phyloP scores from a whole-genome alignment of 208 protist genomes.

The Trichomonas tenax region DNA sequence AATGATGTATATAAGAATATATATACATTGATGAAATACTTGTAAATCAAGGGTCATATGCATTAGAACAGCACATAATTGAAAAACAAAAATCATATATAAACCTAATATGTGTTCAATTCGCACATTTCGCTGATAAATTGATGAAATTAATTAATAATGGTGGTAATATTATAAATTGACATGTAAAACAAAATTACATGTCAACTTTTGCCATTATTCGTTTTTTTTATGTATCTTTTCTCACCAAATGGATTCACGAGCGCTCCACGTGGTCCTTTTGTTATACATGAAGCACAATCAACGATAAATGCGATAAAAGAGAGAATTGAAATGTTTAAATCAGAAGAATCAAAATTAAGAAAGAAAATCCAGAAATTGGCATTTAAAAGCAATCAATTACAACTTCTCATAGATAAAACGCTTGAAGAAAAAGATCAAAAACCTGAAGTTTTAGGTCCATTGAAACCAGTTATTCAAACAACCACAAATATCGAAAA shows the following conservation, averaged over 20 bases:
- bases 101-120: too few species aligned
- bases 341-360: background rate
- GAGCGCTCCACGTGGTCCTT: background rate
- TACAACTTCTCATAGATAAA: background rate
- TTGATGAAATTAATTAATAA: too few species aligned
- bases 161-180: too few species aligned
- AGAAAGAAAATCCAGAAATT: background rate
- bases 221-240: background rate
- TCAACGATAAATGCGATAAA: background rate
- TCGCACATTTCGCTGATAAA: too few species aligned
- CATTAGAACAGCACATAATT: too few species aligned
- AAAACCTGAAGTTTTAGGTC: background rate
- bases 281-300: background rate
- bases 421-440: background rate
- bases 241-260: background rate
- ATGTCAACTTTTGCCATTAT: too few species aligned
- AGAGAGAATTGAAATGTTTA: background rate
- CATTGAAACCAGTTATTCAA: background rate
- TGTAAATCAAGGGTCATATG: too few species aligned
- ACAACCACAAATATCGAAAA: background rate
- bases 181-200: too few species aligned
- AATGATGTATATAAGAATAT: too few species aligned
- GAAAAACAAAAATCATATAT: too few species aligned
- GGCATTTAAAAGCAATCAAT: background rate
- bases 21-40: too few species aligned